Evolutionary conservation across 1,284 basidiomycete genomes (phyloP).

Genomic region (Xerocomus alliaceus): DNA sequence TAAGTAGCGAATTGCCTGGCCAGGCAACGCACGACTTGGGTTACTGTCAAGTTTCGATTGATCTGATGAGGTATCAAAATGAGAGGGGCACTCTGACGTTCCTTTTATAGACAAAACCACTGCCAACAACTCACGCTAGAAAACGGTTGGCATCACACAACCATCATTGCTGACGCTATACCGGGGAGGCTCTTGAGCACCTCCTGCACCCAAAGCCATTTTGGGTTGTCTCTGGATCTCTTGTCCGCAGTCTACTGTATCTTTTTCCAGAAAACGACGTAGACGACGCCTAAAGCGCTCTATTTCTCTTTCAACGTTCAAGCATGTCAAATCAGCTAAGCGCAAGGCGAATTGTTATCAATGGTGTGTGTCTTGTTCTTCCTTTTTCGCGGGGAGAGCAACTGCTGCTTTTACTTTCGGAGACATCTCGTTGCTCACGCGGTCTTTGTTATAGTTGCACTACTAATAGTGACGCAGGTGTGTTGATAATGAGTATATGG

Average conservation of each 20-base stretch:
- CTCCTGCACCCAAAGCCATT: too few relatives aligned
- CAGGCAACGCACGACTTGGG: too few relatives aligned
- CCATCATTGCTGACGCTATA: background rate
- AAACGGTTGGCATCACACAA: too few relatives aligned
- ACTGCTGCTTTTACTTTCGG: background rate
- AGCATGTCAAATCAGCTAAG: constrained; percentile 36
- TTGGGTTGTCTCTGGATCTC: background rate
- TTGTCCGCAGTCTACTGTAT: background rate
- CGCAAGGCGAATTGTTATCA: constrained; percentile 33
- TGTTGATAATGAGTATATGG: constrained; percentile 30
- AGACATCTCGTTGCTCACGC: constrained; percentile 26
- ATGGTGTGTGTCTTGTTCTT: constrained; percentile 26
- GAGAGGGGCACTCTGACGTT: background rate
- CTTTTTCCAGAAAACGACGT: background rate
- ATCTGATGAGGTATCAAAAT: too few relatives aligned
- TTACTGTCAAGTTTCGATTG: too few relatives aligned
- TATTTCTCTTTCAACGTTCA: background rate
- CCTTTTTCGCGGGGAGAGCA: background rate
- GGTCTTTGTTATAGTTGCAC: constrained; percentile 51
- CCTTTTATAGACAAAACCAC: constrained; percentile 15
- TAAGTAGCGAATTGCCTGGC: too few relatives aligned
- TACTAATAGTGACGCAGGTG: constrained; percentile 70
- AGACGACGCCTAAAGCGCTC: background rate
- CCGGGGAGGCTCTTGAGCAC: constrained; percentile 2
- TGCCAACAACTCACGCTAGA: constrained; percentile 6